These are phyloP conservation scores for Chlorella ohadii DNA, from an alignment of 139 green algal species.

Conservation along the genomic window DNA sequence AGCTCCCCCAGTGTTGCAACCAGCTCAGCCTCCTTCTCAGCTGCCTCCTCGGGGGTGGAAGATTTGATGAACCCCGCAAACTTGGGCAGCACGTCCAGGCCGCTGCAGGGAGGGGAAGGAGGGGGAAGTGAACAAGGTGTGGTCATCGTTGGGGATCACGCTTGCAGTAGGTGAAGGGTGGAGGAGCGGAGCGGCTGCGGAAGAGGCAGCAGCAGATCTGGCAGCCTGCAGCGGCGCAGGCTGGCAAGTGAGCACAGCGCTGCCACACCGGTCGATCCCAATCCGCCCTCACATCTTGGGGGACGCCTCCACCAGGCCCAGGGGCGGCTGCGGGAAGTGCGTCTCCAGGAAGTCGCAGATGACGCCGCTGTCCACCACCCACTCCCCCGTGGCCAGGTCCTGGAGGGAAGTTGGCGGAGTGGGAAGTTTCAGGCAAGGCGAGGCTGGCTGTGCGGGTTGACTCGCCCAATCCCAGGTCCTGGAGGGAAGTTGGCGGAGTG, in stretches of 20 bases:
- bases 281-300: conserved; percentile 67
- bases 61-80: conserved; percentile 75
- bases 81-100: conserved; percentile 68
- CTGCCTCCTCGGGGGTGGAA: conserved; percentile 41
- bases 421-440: background rate
- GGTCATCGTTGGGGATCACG: no score
- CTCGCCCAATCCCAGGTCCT: no score
- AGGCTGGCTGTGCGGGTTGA: no score
- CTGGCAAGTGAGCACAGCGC: no score
- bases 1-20: conserved; percentile 24
- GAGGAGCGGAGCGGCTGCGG: no score
- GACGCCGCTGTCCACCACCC: conserved; percentile 67
- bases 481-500: background rate
- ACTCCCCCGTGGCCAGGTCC: conserved; percentile 57
- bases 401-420: background rate
- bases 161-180: no score
- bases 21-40: conserved; percentile 61
- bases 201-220: no score
- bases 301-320: conserved; percentile 52
- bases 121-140: no score
- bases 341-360: conserved; percentile 81
- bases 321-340: conserved; percentile 63
- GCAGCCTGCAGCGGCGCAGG: no score
- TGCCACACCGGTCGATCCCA: no score
- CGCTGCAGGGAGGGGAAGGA: no score